Conservation (phyloP, 176 grass and related monocot genomes). For the Paspalum notatum region DNA sequence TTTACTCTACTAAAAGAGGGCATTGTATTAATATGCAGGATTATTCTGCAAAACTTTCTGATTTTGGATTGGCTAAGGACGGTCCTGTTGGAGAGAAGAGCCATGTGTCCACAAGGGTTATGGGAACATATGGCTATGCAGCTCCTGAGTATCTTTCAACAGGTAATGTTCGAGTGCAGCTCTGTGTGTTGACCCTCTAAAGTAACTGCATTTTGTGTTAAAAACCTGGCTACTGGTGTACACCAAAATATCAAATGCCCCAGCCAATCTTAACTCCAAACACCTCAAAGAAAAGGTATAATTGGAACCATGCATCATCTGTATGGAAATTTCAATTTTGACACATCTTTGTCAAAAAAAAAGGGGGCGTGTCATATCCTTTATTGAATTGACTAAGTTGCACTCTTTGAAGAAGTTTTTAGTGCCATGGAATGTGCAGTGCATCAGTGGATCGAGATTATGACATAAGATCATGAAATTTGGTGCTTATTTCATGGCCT, state of each 20-base stretch:
- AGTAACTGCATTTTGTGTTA: slow-evolving; percentile 12
- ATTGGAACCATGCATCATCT: background rate
- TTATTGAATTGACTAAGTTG: background rate
- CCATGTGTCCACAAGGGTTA: slow-evolving; percentile 87
- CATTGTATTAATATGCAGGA: slow-evolving; percentile 53
- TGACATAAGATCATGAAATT: background rate
- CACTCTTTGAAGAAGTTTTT: slow-evolving; percentile 14
- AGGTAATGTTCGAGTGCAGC: slow-evolving; percentile 54
- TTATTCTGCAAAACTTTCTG: slow-evolving; percentile 91
- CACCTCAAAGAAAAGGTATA: background rate
- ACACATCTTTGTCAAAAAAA: no score
- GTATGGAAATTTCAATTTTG: slow-evolving; percentile 25
- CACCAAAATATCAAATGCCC: background rate
- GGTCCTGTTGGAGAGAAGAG: slow-evolving; percentile 88
- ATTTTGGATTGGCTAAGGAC: slow-evolving; percentile 96
- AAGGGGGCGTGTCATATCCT: background rate
- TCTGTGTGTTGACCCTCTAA: background rate
- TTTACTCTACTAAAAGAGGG: slow-evolving; percentile 27
- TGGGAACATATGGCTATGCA: slow-evolving; percentile 93
- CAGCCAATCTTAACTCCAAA: background rate
- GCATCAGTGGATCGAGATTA: background rate
- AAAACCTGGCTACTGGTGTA: background rate
- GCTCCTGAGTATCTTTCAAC: slow-evolving; percentile 96
- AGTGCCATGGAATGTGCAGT: background rate
- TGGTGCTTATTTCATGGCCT: background rate